phyloP scores from a whole-genome alignment of 2,329 filamentous ascomycete species.

The Alternaria panax region DNA sequence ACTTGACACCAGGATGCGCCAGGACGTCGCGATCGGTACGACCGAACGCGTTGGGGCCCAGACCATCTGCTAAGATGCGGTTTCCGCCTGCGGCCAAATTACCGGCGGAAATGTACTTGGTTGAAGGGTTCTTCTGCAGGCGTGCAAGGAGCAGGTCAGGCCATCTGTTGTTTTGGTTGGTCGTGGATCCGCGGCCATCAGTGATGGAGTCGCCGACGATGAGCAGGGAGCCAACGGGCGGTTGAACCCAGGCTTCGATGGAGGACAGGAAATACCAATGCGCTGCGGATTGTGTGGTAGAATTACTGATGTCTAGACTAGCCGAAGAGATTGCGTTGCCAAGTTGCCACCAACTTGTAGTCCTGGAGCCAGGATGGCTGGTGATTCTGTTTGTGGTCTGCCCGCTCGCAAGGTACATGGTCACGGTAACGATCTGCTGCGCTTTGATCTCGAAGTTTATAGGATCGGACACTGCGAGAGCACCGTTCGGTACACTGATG shows the following conservation, averaged over 20 bases:
- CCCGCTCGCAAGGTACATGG: conserved; percentile 64
- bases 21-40: conserved; percentile 72
- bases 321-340: conserved; percentile 64
- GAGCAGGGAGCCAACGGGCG: conserved; percentile 55
- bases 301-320: conserved; percentile 55
- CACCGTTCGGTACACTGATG: conserved; percentile 63
- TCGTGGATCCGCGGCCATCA: conserved; percentile 67
- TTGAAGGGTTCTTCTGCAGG: conserved; percentile 52
- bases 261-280: conserved; percentile 67
- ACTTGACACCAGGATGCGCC: conserved; percentile 63
- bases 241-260: conserved; percentile 63
- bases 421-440: conserved; percentile 64
- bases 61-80: conserved; percentile 66
- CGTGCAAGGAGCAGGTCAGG: conserved; percentile 52
- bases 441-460: conserved; percentile 62
- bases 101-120: conserved; percentile 62
- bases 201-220: conserved; percentile 72
- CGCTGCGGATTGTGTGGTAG: conserved; percentile 47
- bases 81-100: conserved; percentile 77
- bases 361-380: conserved; percentile 70
- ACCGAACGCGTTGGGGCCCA: conserved; percentile 67
- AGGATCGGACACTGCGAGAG: conserved; percentile 67
- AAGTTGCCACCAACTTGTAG: conserved; percentile 65
- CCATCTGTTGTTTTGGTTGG: conserved; percentile 65
- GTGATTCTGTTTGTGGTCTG: conserved; percentile 67